Conservation (phyloP, 495 filamentous ascomycete species). For the Podospora australis region DNA sequence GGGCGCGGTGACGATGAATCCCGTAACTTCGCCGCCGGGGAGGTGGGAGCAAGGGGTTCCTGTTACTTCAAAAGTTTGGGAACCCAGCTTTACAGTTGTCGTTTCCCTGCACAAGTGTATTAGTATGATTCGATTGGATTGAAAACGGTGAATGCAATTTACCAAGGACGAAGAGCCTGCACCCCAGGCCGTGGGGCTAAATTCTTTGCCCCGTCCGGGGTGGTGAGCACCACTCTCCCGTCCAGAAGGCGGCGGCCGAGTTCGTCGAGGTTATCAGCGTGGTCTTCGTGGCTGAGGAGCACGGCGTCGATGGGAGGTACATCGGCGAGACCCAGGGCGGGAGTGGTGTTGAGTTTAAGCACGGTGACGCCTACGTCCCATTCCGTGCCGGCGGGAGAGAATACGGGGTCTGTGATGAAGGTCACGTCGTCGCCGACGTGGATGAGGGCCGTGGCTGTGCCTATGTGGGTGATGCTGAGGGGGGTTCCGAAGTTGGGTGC, state of each 20-base stretch:
- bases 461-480: slow-evolving; percentile 41
- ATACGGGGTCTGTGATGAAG: slow-evolving; percentile 50
- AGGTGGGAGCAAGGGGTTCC: slow-evolving; percentile 43
- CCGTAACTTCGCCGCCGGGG: slow-evolving; percentile 42
- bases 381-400: slow-evolving; percentile 38
- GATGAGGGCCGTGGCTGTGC: slow-evolving; percentile 47
- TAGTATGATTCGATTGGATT: no score
- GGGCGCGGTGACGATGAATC: slow-evolving; percentile 37
- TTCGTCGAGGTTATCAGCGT: slow-evolving; percentile 48
- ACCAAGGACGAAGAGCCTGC: slow-evolving; percentile 29
- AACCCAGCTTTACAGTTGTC: slow-evolving; percentile 15
- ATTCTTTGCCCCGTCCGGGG: slow-evolving; percentile 40
- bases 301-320: slow-evolving; percentile 47
- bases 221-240: slow-evolving; percentile 46
- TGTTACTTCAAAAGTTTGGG: slow-evolving; percentile 42
- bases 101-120: slow-evolving; percentile 13
- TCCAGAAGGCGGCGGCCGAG: slow-evolving; percentile 36
- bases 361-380: slow-evolving; percentile 27
- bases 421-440: slow-evolving; percentile 38
- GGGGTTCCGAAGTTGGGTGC: slow-evolving; percentile 9
- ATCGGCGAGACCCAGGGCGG: slow-evolving; percentile 31
- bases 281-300: slow-evolving; percentile 51
- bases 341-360: slow-evolving; percentile 29
- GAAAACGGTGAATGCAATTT: no score
- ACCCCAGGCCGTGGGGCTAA: slow-evolving; percentile 39